phyloP scores from a whole-genome alignment of 768 basidiomycete species.

The Leucocoprinus sp. region DNA sequence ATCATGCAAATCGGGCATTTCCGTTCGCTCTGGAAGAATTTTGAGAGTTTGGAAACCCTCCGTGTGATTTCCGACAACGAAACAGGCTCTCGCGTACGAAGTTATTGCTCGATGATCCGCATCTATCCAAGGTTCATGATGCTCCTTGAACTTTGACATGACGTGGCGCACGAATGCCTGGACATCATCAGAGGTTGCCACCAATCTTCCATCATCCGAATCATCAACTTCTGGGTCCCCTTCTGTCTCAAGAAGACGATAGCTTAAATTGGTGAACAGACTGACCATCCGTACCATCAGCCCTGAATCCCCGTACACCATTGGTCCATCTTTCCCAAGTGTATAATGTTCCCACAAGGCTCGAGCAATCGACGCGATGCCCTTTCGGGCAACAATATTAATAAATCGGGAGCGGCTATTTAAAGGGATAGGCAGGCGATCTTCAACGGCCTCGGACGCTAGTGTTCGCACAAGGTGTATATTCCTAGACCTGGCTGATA shows the following conservation, averaged over 20 bases:
- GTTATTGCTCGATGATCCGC: constrained; percentile 47
- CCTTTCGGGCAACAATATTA: constrained; percentile 32
- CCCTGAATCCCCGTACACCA: constrained; percentile 36
- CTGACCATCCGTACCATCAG: constrained; percentile 44
- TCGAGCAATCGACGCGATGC: constrained; percentile 41
- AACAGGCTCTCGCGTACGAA: constrained; percentile 53
- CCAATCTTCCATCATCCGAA: background rate
- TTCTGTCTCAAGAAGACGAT: constrained; percentile 15
- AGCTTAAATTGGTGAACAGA: constrained; percentile 28
- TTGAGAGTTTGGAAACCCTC: constrained; percentile 42
- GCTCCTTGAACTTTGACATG: constrained; percentile 31
- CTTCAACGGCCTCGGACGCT: constrained; percentile 38
- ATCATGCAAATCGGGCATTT: constrained; percentile 55
- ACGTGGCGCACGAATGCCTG: constrained; percentile 23
- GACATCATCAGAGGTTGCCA: background rate
- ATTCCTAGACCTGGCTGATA: constrained; percentile 29
- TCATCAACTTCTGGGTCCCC: constrained; percentile 1
- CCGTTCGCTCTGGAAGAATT: constrained; percentile 36
- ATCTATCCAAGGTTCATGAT: constrained; percentile 36
- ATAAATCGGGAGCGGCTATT: constrained; percentile 44
- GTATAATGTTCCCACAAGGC: constrained; percentile 52
- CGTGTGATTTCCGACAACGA: constrained; percentile 41
- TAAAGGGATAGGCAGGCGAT: constrained; percentile 32
- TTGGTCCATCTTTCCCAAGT: constrained; percentile 27
- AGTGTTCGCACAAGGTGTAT: constrained; percentile 41